phyloP scores from a whole-genome alignment of 2,329 filamentous ascomycete species.

The Incumbomyces lentus region DNA sequence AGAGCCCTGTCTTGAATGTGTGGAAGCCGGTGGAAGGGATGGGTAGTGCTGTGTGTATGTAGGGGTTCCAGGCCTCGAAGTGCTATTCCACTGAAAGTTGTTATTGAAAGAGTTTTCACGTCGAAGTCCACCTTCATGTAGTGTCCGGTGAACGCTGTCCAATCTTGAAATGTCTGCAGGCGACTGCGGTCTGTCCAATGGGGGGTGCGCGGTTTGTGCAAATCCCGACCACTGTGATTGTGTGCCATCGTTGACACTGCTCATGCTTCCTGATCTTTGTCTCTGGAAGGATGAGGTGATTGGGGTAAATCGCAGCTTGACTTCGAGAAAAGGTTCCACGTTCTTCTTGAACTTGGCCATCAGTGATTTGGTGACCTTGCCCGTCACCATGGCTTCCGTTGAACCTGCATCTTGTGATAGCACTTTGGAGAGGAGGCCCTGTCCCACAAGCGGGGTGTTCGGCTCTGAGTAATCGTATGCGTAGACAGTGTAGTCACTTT shows the following conservation, averaged over 20 bases:
- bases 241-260: conserved; percentile 16
- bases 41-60: conserved; percentile 8
- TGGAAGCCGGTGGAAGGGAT: conserved; percentile 9
- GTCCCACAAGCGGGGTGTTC: conserved; percentile 83
- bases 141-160: conserved; percentile 34
- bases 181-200: conserved; percentile 26
- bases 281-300: conserved; percentile 40
- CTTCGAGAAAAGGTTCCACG: conserved; percentile 75
- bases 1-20: conserved; percentile 16
- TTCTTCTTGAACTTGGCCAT: conserved; percentile 76
- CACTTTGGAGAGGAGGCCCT: conserved; percentile 85
- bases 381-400: conserved; percentile 58
- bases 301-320: conserved; percentile 76
- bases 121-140: conserved; percentile 26
- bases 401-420: conserved; percentile 34
- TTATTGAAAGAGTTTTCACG: conserved; percentile 6
- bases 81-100: not conserved
- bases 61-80: conserved; percentile 18
- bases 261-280: conserved; percentile 19
- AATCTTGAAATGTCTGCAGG: conserved; percentile 33
- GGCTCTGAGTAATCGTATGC: conserved; percentile 94
- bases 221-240: conserved; percentile 13
- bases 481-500: conserved; percentile 89
- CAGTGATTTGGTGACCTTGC: conserved; percentile 77
- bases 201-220: conserved; percentile 21